Evolutionary conservation across 495 filamentous ascomycete genomes (phyloP).

Genomic region (Thermochaetoides thermophila): DNA sequence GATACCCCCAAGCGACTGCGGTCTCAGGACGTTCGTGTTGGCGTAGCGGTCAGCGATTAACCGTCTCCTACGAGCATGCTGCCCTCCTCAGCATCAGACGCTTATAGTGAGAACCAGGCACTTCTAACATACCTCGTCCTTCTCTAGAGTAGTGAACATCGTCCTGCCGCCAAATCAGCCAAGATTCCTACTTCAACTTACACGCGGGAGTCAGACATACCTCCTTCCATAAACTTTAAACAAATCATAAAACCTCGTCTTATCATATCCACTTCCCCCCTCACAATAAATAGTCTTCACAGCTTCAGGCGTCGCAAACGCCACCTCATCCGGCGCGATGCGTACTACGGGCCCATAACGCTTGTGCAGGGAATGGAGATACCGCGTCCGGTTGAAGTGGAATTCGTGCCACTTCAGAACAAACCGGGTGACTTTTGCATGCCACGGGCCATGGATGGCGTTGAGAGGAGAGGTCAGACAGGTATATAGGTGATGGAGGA

Average conservation of each 20-base stretch:
- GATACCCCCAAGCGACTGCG: conserved; percentile 37
- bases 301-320: conserved; percentile 40
- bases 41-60: conserved; percentile 50
- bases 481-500: conserved; percentile 7
- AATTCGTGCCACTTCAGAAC: conserved; percentile 45
- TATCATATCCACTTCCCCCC: conserved; percentile 51
- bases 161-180: too few relatives aligned
- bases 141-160: conserved; percentile 46
- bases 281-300: conserved; percentile 54
- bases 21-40: conserved; percentile 46
- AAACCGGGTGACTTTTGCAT: conserved; percentile 37
- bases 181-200: too few relatives aligned
- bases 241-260: conserved; percentile 51
- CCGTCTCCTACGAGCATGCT: conserved; percentile 46
- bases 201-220: too few relatives aligned
- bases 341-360: conserved; percentile 42
- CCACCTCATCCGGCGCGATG: conserved; percentile 45
- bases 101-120: too few relatives aligned
- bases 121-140: conserved; percentile 29
- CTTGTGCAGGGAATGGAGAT: conserved; percentile 40
- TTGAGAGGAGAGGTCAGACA: conserved; percentile 26
- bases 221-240: conserved; percentile 44
- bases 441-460: conserved; percentile 37
- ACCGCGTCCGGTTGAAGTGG: conserved; percentile 34
- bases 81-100: neutral